phyloP scores from a whole-genome alignment of 495 filamentous ascomycete genomes.

The Thozetella sp. region DNA sequence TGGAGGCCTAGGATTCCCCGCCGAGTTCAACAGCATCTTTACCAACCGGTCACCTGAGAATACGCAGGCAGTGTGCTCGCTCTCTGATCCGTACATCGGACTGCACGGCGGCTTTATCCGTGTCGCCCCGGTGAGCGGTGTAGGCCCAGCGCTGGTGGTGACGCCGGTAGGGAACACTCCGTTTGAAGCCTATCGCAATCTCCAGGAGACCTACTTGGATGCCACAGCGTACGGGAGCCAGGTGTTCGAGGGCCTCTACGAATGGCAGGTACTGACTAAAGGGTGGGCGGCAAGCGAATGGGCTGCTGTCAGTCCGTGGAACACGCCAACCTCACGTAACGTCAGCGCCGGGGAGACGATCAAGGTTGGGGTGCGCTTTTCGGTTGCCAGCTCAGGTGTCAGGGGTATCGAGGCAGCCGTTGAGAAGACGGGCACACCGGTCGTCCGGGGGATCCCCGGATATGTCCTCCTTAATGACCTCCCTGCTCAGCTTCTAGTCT shows the following conservation, averaged over 20 bases:
- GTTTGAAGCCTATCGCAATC: slow-evolving; percentile 51
- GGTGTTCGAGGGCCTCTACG: slow-evolving; percentile 54
- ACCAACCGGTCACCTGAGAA: slow-evolving; percentile 42
- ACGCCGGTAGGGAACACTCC: slow-evolving; percentile 45
- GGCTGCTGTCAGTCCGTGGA: slow-evolving; percentile 43
- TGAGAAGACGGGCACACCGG: slow-evolving; percentile 32
- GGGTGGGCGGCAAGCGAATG: slow-evolving; percentile 54
- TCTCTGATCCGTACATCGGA: slow-evolving; percentile 53
- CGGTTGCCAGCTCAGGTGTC: slow-evolving; percentile 34
- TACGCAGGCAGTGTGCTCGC: slow-evolving; percentile 39
- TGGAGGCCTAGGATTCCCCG: slow-evolving; percentile 52
- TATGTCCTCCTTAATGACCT: slow-evolving; percentile 45
- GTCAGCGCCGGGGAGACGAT: slow-evolving; percentile 38
- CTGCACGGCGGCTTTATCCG: slow-evolving; percentile 53
- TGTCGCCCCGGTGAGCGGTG: slow-evolving; percentile 41
- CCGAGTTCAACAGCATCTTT: slow-evolving; percentile 60
- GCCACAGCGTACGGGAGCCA: slow-evolving; percentile 44
- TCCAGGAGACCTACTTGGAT: slow-evolving; percentile 28
- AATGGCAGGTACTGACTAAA: slow-evolving; percentile 48
- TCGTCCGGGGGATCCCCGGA: slow-evolving; percentile 46
- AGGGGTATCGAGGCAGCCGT: slow-evolving; percentile 40
- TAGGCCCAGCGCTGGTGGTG: slow-evolving; percentile 45
- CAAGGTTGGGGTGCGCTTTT: slow-evolving; percentile 47
- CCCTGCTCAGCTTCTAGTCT: neutral
- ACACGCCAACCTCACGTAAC: slow-evolving; percentile 40